phyloP scores from a whole-genome alignment of 768 basidiomycete genomes.

The Lepiota brunneoincarnata region DNA sequence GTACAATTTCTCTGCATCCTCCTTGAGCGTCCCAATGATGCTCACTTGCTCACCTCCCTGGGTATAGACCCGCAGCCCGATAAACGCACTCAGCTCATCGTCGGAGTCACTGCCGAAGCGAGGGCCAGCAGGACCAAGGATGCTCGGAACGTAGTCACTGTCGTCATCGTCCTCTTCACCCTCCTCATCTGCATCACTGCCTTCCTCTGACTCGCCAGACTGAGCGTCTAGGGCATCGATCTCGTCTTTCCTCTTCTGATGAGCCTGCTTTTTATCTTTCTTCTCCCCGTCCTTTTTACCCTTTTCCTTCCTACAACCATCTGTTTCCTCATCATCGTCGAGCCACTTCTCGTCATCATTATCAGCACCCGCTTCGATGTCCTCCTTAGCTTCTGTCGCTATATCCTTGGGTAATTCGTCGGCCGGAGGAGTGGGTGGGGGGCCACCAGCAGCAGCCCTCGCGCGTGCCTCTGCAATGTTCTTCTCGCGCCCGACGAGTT shows the following conservation, averaged over 20 bases:
- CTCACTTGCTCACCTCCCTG: slow-evolving; percentile 4
- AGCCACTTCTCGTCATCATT: background rate
- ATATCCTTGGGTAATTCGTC: background rate
- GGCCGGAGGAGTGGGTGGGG: background rate
- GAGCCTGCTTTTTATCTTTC: background rate
- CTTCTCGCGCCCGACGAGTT: background rate
- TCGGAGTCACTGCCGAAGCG: background rate
- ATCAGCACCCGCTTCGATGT: slow-evolving; percentile 1
- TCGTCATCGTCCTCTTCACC: background rate
- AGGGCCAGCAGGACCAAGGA: background rate
- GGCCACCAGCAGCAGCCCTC: background rate
- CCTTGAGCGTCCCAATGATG: slow-evolving; percentile 8
- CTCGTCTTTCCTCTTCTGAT: background rate
- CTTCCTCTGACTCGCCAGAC: background rate
- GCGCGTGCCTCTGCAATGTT: background rate
- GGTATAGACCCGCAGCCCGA: slow-evolving; percentile 11
- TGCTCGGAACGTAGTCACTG: background rate
- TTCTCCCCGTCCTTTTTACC: background rate
- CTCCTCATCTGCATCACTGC: background rate
- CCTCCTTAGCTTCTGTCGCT: background rate
- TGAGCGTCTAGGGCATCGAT: background rate
- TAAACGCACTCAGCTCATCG: background rate
- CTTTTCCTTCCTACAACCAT: background rate
- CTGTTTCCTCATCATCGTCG: background rate
- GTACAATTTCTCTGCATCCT: background rate